Percentiles rank a stretch among this genome's conserved stretches.
These are phyloP conservation scores for Myotisia sp. DNA, from an alignment of 2,329 filamentous ascomycete species.

Conservation along the genomic window DNA sequence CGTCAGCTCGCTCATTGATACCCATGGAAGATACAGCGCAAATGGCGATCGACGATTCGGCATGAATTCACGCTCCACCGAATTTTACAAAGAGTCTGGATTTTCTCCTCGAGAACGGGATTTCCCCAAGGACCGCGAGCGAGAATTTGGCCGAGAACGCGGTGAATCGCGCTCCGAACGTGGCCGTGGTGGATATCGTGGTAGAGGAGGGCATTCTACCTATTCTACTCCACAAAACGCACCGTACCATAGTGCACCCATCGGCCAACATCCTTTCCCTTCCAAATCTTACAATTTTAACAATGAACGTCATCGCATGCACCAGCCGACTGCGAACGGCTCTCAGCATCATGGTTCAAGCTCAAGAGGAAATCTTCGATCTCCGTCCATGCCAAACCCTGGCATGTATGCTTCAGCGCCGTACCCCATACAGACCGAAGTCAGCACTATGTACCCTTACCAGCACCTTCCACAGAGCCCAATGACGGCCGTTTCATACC, in stretches of 20 bases:
- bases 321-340: slow-evolving; percentile 20
- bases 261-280: slow-evolving; percentile 29
- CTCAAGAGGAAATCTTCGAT: slow-evolving; percentile 41
- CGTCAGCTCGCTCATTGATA: slow-evolving; percentile 20
- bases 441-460: slow-evolving; percentile 45
- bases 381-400: slow-evolving; percentile 43
- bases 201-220: slow-evolving; percentile 23
- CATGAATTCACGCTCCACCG: slow-evolving; percentile 23
- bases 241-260: slow-evolving; percentile 27
- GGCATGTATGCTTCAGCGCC: slow-evolving; percentile 34
- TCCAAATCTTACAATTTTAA: slow-evolving; percentile 28
- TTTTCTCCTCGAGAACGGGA: slow-evolving; percentile 20
- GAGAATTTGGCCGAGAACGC: slow-evolving; percentile 22
- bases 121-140: slow-evolving; percentile 22
- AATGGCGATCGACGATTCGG: slow-evolving; percentile 27
- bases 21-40: slow-evolving; percentile 17
- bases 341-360: slow-evolving; percentile 28
- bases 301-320: slow-evolving; percentile 30
- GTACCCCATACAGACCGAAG: slow-evolving; percentile 30
- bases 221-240: slow-evolving; percentile 21
- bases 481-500: slow-evolving; percentile 46
- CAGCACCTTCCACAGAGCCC: slow-evolving; percentile 36
- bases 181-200: slow-evolving; percentile 28
- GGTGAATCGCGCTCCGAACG: slow-evolving; percentile 25
- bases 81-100: slow-evolving; percentile 13